Evolutionary conservation across 371 early-diverging fungal genomes (phyloP), one percentile per base, ranked within the genome.

Genomic region (Parasitella parasitica): DNA sequence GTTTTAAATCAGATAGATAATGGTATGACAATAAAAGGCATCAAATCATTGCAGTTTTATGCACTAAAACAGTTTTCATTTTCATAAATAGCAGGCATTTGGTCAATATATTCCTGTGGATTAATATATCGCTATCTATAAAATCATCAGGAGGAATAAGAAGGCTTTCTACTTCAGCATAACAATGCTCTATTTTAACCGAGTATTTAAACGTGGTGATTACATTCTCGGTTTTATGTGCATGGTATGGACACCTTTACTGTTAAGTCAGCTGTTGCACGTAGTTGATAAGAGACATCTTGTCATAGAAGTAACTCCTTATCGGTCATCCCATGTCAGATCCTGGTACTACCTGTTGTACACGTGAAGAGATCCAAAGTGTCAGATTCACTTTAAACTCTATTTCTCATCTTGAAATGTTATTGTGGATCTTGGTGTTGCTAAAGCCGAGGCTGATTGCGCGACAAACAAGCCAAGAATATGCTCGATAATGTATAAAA

Each of bases 281-380:
- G 83, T 63, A 93, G 72, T 71, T 38, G 90, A 86, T 59, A 91
- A 94, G 62, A 97, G 99, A 6, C 99, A 98, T 18, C 77, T 98
- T 46, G 89, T 99, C 38, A 77, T 98, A 75, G 97, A 99, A 83
- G 85, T 97, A 83, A 90, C 89, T 63, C 98, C 97, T 32, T 96
- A 98, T 85, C 93, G 98, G 97, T 49, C 99, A 99, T 91, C 97
- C 98, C 69, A 97, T 97, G 97, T 96, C 96, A 59, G 96, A 97
- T 77, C 97, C 97, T 26, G 97, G 97, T 61, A 96, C 96, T 72
- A 96, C 95, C 53, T 97, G 67, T 51, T 91, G 96, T 65, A 93
- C 96, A 61, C 90, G 96, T 70, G 96, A 95, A 78, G 95, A 96
- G 81, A 92, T 96, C 59, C 93, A 95, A 79, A 86, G 94, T 76